phyloP scores from a whole-genome alignment of 2,329 filamentous ascomycete genomes.

The Fusarium incarnatum region DNA sequence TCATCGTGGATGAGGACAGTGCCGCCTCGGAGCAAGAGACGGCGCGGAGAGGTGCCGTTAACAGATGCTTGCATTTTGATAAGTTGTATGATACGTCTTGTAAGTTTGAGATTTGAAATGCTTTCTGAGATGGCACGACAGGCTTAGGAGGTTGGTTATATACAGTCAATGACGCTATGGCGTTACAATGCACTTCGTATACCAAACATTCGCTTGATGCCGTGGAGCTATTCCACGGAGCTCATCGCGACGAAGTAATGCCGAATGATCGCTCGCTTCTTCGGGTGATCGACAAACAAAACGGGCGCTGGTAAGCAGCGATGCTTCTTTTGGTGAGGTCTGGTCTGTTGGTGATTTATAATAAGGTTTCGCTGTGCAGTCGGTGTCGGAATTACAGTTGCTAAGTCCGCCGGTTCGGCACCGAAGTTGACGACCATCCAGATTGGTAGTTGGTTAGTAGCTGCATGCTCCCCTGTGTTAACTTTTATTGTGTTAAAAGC shows the following conservation, averaged over 20 bases:
- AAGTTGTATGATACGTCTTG: background rate
- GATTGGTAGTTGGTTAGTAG: fast-evolving
- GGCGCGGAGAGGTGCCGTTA: background rate
- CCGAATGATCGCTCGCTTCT: background rate
- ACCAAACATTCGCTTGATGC: background rate
- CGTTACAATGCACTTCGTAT: background rate
- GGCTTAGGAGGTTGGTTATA: background rate
- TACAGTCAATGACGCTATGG: slow-evolving; percentile 4
- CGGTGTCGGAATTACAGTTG: background rate
- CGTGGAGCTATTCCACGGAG: background rate
- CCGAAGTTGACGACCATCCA: background rate
- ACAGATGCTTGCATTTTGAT: background rate
- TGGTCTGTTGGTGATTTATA: background rate
- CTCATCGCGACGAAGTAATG: background rate
- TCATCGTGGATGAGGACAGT: slow-evolving; percentile 25
- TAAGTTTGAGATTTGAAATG: fast-evolving
- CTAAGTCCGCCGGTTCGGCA: background rate
- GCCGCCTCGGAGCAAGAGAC: slow-evolving; percentile 12
- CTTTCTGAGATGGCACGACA: fast-evolving
- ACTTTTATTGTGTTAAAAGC: too few relatives aligned
- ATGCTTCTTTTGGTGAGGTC: background rate
- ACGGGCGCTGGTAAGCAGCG: background rate
- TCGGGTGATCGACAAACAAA: background rate
- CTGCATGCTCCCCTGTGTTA: background rate
- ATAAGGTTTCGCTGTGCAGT: background rate